Conservation (phyloP, 2,329 filamentous ascomycete species). For the Dactylellina leptospora region DNA sequence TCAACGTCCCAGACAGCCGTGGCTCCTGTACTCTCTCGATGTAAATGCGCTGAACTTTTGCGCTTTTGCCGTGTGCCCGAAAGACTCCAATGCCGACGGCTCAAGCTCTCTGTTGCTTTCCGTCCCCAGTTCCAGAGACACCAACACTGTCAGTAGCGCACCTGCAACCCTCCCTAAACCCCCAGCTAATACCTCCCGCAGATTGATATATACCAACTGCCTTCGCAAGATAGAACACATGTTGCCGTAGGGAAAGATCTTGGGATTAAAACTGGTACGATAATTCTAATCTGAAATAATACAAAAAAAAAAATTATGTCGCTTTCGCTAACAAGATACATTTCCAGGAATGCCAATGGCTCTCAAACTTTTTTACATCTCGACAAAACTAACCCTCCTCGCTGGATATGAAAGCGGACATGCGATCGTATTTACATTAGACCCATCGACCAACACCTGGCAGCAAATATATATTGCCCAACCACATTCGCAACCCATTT, state of each 20-base stretch:
- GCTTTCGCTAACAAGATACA: slow-evolving; percentile 57
- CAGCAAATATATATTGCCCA: slow-evolving; percentile 70
- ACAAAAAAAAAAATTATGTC: slow-evolving; percentile 61
- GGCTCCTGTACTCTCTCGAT: slow-evolving; percentile 82
- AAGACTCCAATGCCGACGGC: slow-evolving; percentile 54
- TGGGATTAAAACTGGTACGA: slow-evolving; percentile 62
- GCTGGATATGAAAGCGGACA: slow-evolving; percentile 87
- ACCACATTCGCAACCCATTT: slow-evolving; percentile 79
- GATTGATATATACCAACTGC: slow-evolving; percentile 86
- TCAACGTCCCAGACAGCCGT: slow-evolving; percentile 70
- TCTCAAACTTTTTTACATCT: slow-evolving; percentile 69
- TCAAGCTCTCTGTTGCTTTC: slow-evolving; percentile 70
- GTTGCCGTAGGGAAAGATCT: slow-evolving; percentile 64
- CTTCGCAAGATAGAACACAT: slow-evolving; percentile 74
- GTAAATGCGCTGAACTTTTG: slow-evolving; percentile 98
- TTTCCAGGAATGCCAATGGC: slow-evolving; percentile 85
- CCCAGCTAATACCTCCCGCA: slow-evolving; percentile 4
- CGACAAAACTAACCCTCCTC: slow-evolving; percentile 67
- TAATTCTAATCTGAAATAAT: slow-evolving; percentile 63
- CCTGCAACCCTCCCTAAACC: slow-evolving; percentile 1
- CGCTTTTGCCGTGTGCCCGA: slow-evolving; percentile 73
- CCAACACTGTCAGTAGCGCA: slow-evolving; percentile 69
- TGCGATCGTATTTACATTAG: slow-evolving; percentile 68
- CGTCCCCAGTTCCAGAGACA: slow-evolving; percentile 78
- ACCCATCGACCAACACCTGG: slow-evolving; percentile 62